Conservation (phyloP, 2,329 filamentous ascomycete genomes). For the Penicillium capsulatum region DNA sequence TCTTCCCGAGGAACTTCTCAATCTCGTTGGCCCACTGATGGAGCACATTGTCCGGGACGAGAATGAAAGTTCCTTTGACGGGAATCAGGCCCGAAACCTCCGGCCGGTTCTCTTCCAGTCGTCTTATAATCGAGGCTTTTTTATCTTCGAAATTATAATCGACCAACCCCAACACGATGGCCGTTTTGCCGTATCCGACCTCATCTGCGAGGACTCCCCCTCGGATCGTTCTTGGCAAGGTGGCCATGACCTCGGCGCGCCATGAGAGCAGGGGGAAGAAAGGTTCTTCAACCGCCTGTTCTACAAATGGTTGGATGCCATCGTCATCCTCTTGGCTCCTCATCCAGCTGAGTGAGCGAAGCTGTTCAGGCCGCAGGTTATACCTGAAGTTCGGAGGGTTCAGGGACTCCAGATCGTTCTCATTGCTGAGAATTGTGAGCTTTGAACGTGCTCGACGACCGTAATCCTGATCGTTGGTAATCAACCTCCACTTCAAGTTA, state of each 20-base stretch:
- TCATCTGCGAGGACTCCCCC: conserved; percentile 62
- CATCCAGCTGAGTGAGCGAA: conserved; percentile 59
- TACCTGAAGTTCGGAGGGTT: conserved; percentile 37
- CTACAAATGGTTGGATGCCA: conserved; percentile 38
- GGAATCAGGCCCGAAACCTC: conserved; percentile 35
- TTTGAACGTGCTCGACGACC: neutral
- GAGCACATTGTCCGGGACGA: conserved; percentile 54
- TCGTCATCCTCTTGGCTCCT: conserved; percentile 47
- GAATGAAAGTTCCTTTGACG: conserved; percentile 56
- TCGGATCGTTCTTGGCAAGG: conserved; percentile 37
- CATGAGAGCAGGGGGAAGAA: conserved; percentile 50
- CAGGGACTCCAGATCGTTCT: conserved; percentile 25
- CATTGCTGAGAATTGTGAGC: conserved; percentile 41
- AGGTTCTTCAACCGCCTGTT: conserved; percentile 57
- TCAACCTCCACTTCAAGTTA: conserved; percentile 1
- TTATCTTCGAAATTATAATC: conserved; percentile 38
- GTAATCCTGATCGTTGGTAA: neutral
- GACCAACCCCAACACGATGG: conserved; percentile 56
- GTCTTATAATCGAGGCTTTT: too few relatives aligned
- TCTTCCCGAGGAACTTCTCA: conserved; percentile 45
- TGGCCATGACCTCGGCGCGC: conserved; percentile 52
- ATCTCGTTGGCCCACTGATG: conserved; percentile 58
- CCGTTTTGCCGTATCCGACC: conserved; percentile 65
- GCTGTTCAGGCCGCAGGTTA: conserved; percentile 51
- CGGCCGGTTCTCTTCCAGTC: conserved; percentile 10